phyloP scores from a whole-genome alignment of 805 yeast genomes.

The Candida suzukii region DNA sequence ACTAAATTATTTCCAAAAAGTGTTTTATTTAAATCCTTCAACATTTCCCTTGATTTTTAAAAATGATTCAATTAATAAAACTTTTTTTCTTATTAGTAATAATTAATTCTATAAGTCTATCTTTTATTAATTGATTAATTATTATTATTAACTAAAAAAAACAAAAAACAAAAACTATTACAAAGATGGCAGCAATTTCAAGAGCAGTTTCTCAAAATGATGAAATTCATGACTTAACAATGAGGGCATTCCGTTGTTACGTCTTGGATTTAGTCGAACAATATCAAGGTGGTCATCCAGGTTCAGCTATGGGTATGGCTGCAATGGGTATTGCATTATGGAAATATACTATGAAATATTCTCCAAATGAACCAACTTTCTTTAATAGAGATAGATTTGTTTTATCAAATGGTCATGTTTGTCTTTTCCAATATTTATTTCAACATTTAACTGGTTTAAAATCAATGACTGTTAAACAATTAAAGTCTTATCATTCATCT shows the following conservation, averaged over 20 bases:
- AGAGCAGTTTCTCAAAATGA: conserved; percentile 18
- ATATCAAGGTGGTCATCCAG: conserved; percentile 77
- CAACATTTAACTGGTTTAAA: conserved; percentile 83
- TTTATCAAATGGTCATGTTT: conserved; percentile 93
- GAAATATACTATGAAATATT: conserved; percentile 83
- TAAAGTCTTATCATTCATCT: conserved; percentile 42
- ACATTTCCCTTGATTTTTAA: too few relatives aligned
- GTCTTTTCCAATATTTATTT: conserved; percentile 80
- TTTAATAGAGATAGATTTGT: conserved; percentile 93
- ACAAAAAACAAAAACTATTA: not conserved
- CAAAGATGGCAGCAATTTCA: conserved; percentile 17
- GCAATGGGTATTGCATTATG: conserved; percentile 97
- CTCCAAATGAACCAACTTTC: conserved; percentile 90
- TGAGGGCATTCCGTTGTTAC: conserved; percentile 20
- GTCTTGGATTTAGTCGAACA: conserved; percentile 21
- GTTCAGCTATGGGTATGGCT: conserved; percentile 57
- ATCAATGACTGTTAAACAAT: conserved; percentile 28
- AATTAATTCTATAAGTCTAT: not conserved
- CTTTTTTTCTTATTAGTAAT: too few relatives aligned
- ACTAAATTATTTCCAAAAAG: too few relatives aligned
- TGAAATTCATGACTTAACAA: conserved; percentile 19
- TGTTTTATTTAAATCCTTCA: too few relatives aligned
- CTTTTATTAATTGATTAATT: not conserved
- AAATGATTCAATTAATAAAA: too few relatives aligned
- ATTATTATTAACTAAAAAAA: not conserved